These are phyloP conservation scores for Ichthyophonus hoferi DNA, from an alignment of 208 protist species.

Conservation along the genomic window DNA sequence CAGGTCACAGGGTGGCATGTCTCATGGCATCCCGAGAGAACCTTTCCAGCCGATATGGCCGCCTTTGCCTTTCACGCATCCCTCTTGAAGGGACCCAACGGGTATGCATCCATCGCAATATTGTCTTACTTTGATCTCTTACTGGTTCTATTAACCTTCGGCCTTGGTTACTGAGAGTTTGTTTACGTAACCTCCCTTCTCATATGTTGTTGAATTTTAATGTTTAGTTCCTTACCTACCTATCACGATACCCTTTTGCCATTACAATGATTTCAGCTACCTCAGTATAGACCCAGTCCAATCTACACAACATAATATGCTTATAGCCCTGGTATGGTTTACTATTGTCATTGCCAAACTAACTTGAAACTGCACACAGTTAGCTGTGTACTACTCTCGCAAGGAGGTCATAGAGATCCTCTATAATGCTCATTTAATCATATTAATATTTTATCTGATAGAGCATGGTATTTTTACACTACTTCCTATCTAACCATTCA, in stretches of 20 bases:
- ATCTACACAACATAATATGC: too few species aligned
- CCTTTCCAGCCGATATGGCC: constrained; percentile 38
- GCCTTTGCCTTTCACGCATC: constrained; percentile 30
- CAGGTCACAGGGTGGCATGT: constrained; percentile 26
- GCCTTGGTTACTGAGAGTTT: neutral
- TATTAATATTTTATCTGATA: neutral
- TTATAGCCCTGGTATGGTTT: neutral
- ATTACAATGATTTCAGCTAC: too few species aligned
- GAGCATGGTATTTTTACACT: neutral
- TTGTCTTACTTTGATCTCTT: too few species aligned
- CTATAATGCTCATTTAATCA: neutral
- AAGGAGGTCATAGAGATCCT: neutral
- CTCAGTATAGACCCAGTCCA: too few species aligned
- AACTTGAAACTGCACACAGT: too few species aligned
- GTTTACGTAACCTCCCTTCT: too few species aligned
- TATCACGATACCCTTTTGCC: neutral
- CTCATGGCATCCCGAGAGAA: constrained; percentile 24
- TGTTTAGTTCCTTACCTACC: neutral
- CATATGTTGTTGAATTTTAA: neutral
- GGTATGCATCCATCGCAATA: neutral
- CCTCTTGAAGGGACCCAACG: neutral
- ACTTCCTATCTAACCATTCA: neutral
- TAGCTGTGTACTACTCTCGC: neutral
- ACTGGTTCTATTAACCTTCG: too few species aligned
- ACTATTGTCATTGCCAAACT: neutral